Base-by-base conservation (phyloP, 129 eudicot genomes). In the Centaurea solstitialis region DNA sequence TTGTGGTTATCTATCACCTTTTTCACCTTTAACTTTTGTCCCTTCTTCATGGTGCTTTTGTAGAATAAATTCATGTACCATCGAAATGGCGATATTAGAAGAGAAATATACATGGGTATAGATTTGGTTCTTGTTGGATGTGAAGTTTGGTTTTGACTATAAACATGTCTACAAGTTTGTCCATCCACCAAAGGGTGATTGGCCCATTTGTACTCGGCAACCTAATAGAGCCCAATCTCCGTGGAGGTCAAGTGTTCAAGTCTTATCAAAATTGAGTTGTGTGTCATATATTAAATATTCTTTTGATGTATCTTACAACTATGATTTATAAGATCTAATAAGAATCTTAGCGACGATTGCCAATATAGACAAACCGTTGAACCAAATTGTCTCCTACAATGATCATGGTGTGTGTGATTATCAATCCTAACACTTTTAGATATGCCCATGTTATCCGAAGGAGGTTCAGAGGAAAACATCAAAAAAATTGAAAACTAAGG, bases 161-260 rank as follows among this genome's bases (percentile, higher is more conserved):
- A 12, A 70, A 23, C 76, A 70, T 21, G 40, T 57, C 21, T 23
- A 7, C 57, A 22, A 5, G 10, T 53, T 75, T 33, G 0, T 47
- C 69, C 74, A 79, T 79, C 62, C 76, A 70, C 9, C 45, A 50
- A 13, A 47, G 61, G 59, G 61, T 47, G 61, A 47, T 47, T 47
- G 61, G 7, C 6, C 61, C 18, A 4, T 1, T 17, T 17, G 61
- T 3, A 47, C 18, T 47, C 61, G n/a, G 18, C 4, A 12, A 12
- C 17, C 20, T 7, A 18, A 7, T n/a, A 53, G 62, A 53, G 62
- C 62, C 21, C 7, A 53, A 53, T 53, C 61, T 50, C 61, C 61
- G 6, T 50, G 1, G 20, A 50, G 61, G 20, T 50, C 61, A 50
- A 50, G 61, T n/a, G 61, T 50, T 50, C 20, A 40, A 6, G 11